Evolutionary conservation across 148 eudicot species (phyloP).

Genomic region (Cornus controversa): DNA sequence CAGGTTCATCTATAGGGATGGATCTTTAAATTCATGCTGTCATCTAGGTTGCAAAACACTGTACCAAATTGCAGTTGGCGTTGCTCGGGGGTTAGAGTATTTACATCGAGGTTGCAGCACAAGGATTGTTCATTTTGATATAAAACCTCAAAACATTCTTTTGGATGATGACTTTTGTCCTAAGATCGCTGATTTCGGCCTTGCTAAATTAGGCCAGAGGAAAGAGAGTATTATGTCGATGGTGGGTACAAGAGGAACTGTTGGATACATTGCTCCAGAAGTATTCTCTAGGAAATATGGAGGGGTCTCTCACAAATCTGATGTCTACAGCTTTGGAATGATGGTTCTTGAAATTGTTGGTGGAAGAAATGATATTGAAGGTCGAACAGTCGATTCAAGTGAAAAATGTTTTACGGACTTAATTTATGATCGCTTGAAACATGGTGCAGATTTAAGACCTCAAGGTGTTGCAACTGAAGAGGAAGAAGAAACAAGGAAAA

Average conservation of each 20-base stretch:
- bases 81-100: conserved; percentile 45
- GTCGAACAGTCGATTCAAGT: background rate
- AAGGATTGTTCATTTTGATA: conserved; percentile 36
- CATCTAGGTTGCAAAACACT: conserved; percentile 20
- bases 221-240: conserved; percentile 22
- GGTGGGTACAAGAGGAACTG: conserved; percentile 25
- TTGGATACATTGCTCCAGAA: conserved; percentile 34
- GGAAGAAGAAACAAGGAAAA: conserved; percentile 26
- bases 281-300: conserved; percentile 15
- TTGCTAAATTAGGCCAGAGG: conserved; percentile 21
- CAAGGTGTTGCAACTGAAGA: background rate
- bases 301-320: conserved; percentile 18
- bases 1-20: background rate
- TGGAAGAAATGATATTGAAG: background rate
- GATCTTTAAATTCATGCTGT: background rate
- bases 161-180: conserved; percentile 22
- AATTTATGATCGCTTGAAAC: conserved; percentile 32
- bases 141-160: conserved; percentile 48
- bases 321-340: conserved; percentile 32
- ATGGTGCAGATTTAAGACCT: background rate
- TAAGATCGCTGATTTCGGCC: conserved; percentile 34
- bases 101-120: conserved; percentile 38
- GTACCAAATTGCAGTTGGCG: conserved; percentile 30
- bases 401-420: conserved; percentile 15
- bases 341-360: conserved; percentile 29